A percentile compares a stretch with the other conserved stretches of the same genome.
Conservation (phyloP, 2,329 filamentous ascomycete genomes). For the Peltaster fructicola region DNA sequence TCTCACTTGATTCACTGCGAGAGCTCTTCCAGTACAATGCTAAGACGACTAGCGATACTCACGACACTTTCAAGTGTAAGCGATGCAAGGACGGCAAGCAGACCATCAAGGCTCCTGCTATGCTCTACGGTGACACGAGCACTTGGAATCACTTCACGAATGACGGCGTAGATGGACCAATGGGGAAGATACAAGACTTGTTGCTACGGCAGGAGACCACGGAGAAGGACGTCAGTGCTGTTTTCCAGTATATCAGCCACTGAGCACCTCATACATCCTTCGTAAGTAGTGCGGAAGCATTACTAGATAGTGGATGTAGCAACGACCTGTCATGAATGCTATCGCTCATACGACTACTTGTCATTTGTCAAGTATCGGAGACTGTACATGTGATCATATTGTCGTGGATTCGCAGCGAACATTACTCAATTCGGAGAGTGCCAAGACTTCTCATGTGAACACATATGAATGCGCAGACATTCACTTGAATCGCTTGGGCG, state of each 20-base stretch:
- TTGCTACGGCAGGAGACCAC: slow-evolving; percentile 70
- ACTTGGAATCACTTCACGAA: slow-evolving; percentile 99
- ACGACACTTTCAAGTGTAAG: slow-evolving; percentile 98
- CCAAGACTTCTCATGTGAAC: too few species aligned
- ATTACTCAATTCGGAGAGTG: too few species aligned
- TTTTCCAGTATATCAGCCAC: slow-evolving; percentile 98
- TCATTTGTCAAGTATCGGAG: too few species aligned
- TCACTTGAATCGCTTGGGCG: too few species aligned
- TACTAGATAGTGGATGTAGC: too few species aligned
- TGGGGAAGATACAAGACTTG: slow-evolving; percentile 78
- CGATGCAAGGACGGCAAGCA: slow-evolving; percentile 70
- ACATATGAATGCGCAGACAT: too few species aligned
- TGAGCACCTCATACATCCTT: too few species aligned
- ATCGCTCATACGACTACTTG: too few species aligned
- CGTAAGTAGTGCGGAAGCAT: too few species aligned
- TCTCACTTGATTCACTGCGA: slow-evolving; percentile 73
- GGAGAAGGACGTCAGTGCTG: slow-evolving; percentile 69
- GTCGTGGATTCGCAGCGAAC: too few species aligned
- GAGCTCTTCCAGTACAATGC: slow-evolving; percentile 88
- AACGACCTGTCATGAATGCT: too few species aligned
- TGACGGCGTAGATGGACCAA: slow-evolving; percentile 38
- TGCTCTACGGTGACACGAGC: slow-evolving; percentile 94
- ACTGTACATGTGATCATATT: too few species aligned
- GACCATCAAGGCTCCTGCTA: slow-evolving; percentile 74
- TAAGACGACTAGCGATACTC: slow-evolving; percentile 77